Evolutionary conservation across 1,284 basidiomycete genomes (phyloP).

Genomic region (Marasmius fiardii): DNA sequence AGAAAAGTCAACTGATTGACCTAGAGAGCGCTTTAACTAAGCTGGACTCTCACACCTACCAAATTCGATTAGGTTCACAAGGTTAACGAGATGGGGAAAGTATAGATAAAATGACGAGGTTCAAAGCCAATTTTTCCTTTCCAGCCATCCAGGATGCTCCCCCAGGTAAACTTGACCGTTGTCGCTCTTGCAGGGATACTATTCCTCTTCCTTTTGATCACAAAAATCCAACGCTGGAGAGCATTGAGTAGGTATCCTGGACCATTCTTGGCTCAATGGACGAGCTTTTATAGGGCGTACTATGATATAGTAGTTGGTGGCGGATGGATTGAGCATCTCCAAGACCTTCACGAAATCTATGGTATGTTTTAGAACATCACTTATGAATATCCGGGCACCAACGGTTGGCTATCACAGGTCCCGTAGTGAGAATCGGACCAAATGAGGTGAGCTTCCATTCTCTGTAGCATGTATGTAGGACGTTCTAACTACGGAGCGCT

Average conservation of each 20-base stretch:
- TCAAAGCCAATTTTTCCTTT: background rate
- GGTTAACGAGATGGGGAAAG: too few species aligned
- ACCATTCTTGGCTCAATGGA: constrained; percentile 26
- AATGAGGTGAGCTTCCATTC: constrained; percentile 21
- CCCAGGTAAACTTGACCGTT: background rate
- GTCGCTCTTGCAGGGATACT: background rate
- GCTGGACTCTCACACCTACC: too few species aligned
- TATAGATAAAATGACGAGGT: background rate
- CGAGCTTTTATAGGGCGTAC: constrained; percentile 26
- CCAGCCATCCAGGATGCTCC: background rate
- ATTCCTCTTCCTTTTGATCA: background rate
- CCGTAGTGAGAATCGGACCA: constrained; percentile 28
- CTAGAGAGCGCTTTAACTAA: too few species aligned
- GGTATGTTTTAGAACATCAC: constrained; percentile 18
- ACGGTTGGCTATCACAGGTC: constrained; percentile 18
- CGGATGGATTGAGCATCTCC: constrained; percentile 24
- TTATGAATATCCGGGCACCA: background rate
- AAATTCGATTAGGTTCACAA: too few species aligned
- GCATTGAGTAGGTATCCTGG: constrained; percentile 21
- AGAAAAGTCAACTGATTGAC: too few species aligned
- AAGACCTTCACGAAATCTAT: constrained; percentile 25
- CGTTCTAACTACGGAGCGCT: background rate
- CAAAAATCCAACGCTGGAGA: background rate
- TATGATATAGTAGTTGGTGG: constrained; percentile 29
- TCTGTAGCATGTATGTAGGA: background rate